Percentiles rank a stretch among this genome's conserved stretches.
phyloP scores from a whole-genome alignment of 352 stramenopile genomes.

The Pythium rhizo-oryzae region DNA sequence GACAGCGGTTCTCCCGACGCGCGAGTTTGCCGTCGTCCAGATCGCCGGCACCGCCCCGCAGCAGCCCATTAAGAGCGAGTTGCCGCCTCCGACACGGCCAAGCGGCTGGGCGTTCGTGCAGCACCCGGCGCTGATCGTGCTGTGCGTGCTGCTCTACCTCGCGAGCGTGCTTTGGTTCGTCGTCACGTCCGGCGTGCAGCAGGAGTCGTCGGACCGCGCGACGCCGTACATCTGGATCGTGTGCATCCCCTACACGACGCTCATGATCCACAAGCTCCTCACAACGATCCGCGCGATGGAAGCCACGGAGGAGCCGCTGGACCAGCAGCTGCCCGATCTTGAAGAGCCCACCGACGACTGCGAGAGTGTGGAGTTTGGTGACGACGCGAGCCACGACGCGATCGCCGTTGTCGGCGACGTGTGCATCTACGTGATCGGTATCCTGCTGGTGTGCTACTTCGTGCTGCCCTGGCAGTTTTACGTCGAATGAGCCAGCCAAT shows the following conservation, averaged over 20 bases:
- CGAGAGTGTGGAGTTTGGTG: not conserved
- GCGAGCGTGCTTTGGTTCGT: slow-evolving; percentile 16
- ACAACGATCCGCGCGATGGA: slow-evolving; percentile 16
- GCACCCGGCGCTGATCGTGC: not conserved
- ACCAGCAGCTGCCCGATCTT: not conserved
- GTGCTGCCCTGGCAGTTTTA: slow-evolving; percentile 15
- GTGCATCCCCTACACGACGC: slow-evolving; percentile 18
- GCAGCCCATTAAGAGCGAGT: not conserved
- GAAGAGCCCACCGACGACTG: slow-evolving; percentile 1
- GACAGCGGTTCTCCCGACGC: no score
- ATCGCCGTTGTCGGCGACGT: slow-evolving; percentile 21
- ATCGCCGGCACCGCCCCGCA: not conserved
- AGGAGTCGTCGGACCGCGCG: slow-evolving; percentile 1
- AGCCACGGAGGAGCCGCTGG: not conserved
- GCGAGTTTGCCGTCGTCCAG: not conserved
- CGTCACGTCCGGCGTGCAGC: slow-evolving; percentile 9
- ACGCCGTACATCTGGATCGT: slow-evolving; percentile 15
- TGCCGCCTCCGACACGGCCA: not conserved
- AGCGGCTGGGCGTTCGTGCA: not conserved
- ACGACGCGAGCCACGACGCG: slow-evolving; percentile 16
- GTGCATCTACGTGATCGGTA: slow-evolving; percentile 22
- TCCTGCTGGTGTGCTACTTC: slow-evolving; percentile 15
- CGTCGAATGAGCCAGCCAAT: slow-evolving; percentile 7
- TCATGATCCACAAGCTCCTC: slow-evolving; percentile 23
- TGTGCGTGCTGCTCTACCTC: slow-evolving; percentile 14